Conservation (phyloP, 352 stramenopile genomes). For the Phytophthora pisi region DNA sequence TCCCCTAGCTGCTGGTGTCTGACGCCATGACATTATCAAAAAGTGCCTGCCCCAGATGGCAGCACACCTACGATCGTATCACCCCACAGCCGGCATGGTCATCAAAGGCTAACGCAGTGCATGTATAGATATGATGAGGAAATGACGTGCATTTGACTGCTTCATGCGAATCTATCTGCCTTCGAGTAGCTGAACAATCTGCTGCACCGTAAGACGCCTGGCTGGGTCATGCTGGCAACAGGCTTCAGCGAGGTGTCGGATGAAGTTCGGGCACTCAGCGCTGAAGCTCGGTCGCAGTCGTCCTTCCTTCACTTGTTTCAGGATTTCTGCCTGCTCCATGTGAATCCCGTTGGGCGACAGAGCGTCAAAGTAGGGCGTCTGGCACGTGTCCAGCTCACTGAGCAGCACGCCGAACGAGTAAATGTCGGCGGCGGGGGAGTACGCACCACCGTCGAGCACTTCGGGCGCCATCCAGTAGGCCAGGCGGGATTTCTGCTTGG, state of each 20-base stretch:
- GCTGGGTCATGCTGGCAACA: slow-evolving; percentile 49
- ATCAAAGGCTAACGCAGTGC: neutral
- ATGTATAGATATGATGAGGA: neutral
- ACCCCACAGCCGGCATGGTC: neutral
- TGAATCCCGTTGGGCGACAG: slow-evolving; percentile 8
- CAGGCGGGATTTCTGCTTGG: slow-evolving; percentile 12
- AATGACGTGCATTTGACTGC: neutral
- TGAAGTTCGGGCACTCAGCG: slow-evolving; percentile 42
- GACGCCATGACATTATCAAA: neutral
- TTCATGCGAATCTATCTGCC: slow-evolving; percentile 4
- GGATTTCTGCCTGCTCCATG: slow-evolving; percentile 10
- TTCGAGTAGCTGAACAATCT: slow-evolving; percentile 54
- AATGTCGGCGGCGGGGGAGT: slow-evolving; percentile 59
- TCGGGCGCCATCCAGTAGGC: slow-evolving; percentile 51
- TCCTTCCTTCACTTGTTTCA: slow-evolving; percentile 25
- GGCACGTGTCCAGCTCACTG: slow-evolving; percentile 43
- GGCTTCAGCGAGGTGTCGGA: slow-evolving; percentile 39
- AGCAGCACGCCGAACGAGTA: slow-evolving; percentile 65
- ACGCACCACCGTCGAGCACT: slow-evolving; percentile 53
- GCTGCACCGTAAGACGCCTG: slow-evolving; percentile 37
- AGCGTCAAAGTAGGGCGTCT: slow-evolving; percentile 24
- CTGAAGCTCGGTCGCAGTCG: slow-evolving; percentile 50
- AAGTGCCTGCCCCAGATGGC: neutral
- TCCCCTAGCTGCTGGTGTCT: slow-evolving; percentile 20
- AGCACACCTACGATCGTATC: neutral